Base-by-base conservation (phyloP, 805 yeast genomes). In the Zygotorulaspora sp. region DNA sequence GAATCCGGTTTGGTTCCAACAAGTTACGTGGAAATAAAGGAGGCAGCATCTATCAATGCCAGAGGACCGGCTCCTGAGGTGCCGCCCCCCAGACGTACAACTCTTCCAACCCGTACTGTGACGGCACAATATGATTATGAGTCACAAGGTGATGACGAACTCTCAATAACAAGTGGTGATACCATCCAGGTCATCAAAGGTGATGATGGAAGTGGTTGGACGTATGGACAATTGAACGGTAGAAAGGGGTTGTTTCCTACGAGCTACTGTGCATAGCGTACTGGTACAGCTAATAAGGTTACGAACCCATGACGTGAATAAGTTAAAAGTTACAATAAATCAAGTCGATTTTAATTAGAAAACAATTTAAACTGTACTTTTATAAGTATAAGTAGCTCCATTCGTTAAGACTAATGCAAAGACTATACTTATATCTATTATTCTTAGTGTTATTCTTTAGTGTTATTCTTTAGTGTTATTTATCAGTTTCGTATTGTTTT, bases 151-250 rank as follows among this genome's bases (percentile, higher is more conserved):
- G 81, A 75, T 17, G 90, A 84, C 51, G 98, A 92, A 61, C 59
- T 92, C 41, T 71, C 75, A 14, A 75, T 92, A 14, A 52, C 48
- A 6, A 80, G 74, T 0, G 96, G 96, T 2, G 97, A 90, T 45
- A 70, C 68, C 38, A 75, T 92, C 13, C 70, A 73, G 8, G 72
- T 92, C 9, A 53, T 83, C 1, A 79, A 73, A 19, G 85, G 78
- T 35, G 83, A 81, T 36, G 84, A 82, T 48, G 89, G 87, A 7
- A 73, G 74, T 26, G 98, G 98, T 0, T 92, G 99, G 99, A 89
- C 97, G 2, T 83, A 80, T 49, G 97, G 97, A 9, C 90, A 84
- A 55, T 42, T 82, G 5, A 67, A 77, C 45, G 92, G 90, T 0
- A 47, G 44, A 6, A 66, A 64, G 13, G 95, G 95, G 1, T 57